Conservation (phyloP, 441 rosid species). For the Daphne laureola region DNA sequence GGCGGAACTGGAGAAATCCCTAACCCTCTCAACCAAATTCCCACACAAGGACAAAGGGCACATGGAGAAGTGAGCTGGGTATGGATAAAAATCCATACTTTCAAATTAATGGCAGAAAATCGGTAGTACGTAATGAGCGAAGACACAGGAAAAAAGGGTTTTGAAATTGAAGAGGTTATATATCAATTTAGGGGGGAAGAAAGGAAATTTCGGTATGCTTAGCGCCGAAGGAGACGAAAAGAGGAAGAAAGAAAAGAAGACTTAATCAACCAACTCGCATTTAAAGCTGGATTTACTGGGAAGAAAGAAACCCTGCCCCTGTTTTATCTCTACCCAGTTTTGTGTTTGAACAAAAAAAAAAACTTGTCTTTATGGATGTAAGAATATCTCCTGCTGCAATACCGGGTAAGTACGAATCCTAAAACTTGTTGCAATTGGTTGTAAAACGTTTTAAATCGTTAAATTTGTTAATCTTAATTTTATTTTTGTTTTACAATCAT, state of each 20-base stretch:
- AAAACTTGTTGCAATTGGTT: too few relatives aligned
- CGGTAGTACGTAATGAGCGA: conserved; percentile 11
- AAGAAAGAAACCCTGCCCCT: conserved; percentile 1
- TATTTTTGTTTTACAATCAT: too few relatives aligned
- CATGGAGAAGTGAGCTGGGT: conserved; percentile 44
- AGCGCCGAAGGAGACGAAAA: conserved; percentile 34
- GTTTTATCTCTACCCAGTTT: conserved; percentile 13
- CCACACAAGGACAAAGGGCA: conserved; percentile 37
- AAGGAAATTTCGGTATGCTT: conserved; percentile 17
- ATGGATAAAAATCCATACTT: conserved; percentile 41
- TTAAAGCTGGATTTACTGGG: conserved; percentile 37
- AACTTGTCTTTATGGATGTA: conserved; percentile 12
- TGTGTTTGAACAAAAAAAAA: conserved; percentile 18
- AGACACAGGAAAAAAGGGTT: conserved; percentile 20
- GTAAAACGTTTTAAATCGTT: too few relatives aligned
- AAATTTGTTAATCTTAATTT: too few relatives aligned
- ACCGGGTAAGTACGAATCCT: too few relatives aligned
- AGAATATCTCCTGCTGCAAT: conserved; percentile 4
- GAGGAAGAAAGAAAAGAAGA: conserved; percentile 17
- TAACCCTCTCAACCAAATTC: conserved; percentile 49
- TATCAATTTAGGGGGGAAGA: neutral
- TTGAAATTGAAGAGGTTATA: conserved; percentile 10
- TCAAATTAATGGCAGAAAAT: conserved; percentile 1
- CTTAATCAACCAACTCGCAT: conserved; percentile 44
- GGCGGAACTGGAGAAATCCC: conserved; percentile 51